Base-by-base conservation (phyloP, 2,329 filamentous ascomycete genomes). In the Colletotrichum sp. region DNA sequence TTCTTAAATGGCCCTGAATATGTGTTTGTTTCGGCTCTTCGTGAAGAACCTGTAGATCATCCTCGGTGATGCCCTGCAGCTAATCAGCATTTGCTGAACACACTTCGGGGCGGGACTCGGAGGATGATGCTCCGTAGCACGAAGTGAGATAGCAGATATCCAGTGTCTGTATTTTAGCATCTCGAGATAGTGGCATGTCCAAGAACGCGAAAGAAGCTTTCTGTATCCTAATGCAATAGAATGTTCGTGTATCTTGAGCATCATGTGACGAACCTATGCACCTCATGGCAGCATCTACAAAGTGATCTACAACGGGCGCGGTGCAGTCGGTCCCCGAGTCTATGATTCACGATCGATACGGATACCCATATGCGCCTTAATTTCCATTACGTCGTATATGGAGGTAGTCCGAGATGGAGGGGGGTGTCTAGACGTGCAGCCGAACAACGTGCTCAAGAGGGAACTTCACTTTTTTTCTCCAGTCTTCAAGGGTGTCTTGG, bases 1-100 rank as follows among this genome's bases (percentile, higher is more conserved):
- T 77, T 77, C 65, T 48, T 75, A 24, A 70, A 66, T 75, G 71
- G 75, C 71, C 71, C 30, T 76, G 57, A 60, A 60, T n/a, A 8
- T 60, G 24, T 22, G 24, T 30, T 6, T 22, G 39, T n/a, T 22
- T n/a, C 1, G 44, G 0, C 44, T 3, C 44, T 48, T 22, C 8
- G 44, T 22, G 18, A 48, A n/a, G 16, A 44, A n/a, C 39, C 5
- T 10, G 34, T 48, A 5, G 44, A 13, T 22, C 22, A 22, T 3
- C 3, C 4, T 22, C 2, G 9, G 10, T 22, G n/a, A 48, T 48
- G 18, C 3, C 2, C 10, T 48, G 44, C n/a, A 22, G 18, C 18
- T 48, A 12, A 4, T 48, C 18, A 22, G 44, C 44, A 22, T 48
- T 12, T 48, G 6, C 39, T 44, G 0, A 0, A 44, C 16, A n/a